Base-by-base conservation (phyloP, 83 land plant species). In the Thuja plicata region DNA sequence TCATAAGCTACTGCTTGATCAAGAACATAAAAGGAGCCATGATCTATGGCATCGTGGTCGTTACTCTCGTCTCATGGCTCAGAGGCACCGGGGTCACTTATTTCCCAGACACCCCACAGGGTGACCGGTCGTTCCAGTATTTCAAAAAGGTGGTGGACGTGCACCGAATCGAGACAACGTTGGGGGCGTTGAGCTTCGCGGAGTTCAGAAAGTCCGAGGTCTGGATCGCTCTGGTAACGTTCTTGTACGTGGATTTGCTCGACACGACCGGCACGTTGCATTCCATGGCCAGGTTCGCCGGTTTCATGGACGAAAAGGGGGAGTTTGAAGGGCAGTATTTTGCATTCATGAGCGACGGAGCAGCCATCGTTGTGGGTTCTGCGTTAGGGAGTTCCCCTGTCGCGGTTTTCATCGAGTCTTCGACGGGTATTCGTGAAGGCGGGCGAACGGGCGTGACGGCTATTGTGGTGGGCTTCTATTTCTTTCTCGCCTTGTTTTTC, bases 391-490 rank as follows among this genome's bases (percentile, higher is more conserved):
- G 90, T 8, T 94, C 99, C 0, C 91, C 98, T 21, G 91, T 92
- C 3, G 94, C 99, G 0, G 92, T 95, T 2, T 98, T 88, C 90
- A 91, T 97, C 32, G 99, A 98, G 80, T 98, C 99, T 13, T 91
- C 97, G 1, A 94, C 99, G 0, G 99, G 99, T 1, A 92, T 98
- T 13, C 88, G 94, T 9, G 99, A 98, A 78, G 99, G 99, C 0
- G 99, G 99, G 0, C 87, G 99, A 8, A 98, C 99, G 2, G 99
- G 99, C 13, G 48, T 98, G 57, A 98, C 99, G 1, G 97, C 99
- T 8, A n/a, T 98, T 55, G 90, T 95, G 11, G 95, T 96, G 0
- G 89, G 94, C 21, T 45, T 91, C 24, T 97, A 90, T 89, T 97
- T 98, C 93, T 60, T 93, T 24, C 57, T 95, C 24, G 92, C 99